Conservation (phyloP, 2,329 filamentous ascomycete genomes). For the Aspergillus sp. region DNA sequence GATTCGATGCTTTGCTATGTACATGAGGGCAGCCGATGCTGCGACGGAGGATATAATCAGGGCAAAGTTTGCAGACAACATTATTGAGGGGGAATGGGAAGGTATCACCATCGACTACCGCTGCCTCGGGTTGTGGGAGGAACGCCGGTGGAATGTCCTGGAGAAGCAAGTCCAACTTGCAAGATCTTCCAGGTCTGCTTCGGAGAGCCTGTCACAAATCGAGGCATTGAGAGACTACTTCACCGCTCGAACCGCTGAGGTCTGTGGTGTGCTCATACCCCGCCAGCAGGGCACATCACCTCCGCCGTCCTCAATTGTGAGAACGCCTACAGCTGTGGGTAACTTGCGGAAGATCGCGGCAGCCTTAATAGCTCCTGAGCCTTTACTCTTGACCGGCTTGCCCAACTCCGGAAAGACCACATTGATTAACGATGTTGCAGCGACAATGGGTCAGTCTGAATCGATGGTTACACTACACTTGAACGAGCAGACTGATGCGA, state of each 20-base stretch:
- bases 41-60: conserved; percentile 72
- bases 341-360: conserved; percentile 73
- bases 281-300: conserved; percentile 52
- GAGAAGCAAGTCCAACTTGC: conserved; percentile 28
- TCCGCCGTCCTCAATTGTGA: conserved; percentile 59
- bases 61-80: conserved; percentile 64
- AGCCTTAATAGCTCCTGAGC: conserved; percentile 67
- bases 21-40: conserved; percentile 76
- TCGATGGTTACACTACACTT: conserved; percentile 92
- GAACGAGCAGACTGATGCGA: conserved; percentile 97
- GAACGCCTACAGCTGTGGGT: conserved; percentile 69
- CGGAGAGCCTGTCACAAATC: conserved; percentile 27
- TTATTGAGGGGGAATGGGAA: conserved; percentile 73
- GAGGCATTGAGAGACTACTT: conserved; percentile 42
- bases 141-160: conserved; percentile 55
- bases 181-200: conserved; percentile 26
- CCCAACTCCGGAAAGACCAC: conserved; percentile 91
- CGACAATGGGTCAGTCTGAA: conserved; percentile 73
- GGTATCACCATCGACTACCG: conserved; percentile 74
- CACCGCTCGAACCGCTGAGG: conserved; percentile 63
- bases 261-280: conserved; percentile 69
- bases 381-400: conserved; percentile 78
- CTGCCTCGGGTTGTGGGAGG: conserved; percentile 68
- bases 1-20: conserved; percentile 75
- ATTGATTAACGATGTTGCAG: conserved; percentile 77